A percentile compares a stretch with the other conserved stretches of the same genome.
Conservation (phyloP, 2,329 filamentous ascomycete genomes). For the Penicillium sp. region DNA sequence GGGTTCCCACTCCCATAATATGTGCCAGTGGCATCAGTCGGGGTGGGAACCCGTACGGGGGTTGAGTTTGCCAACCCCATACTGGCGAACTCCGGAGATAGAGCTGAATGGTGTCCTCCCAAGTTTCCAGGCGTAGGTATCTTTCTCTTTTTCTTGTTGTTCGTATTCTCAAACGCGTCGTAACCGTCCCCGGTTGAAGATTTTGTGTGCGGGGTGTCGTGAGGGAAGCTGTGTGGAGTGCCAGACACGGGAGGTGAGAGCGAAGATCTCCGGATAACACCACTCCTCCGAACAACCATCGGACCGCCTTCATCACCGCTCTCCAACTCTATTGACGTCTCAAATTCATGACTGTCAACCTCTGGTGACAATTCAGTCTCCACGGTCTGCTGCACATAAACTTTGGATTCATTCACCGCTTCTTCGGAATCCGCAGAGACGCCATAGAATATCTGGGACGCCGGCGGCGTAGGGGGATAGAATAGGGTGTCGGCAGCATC, state of each 20-base stretch:
- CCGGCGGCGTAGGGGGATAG: slow-evolving; percentile 72
- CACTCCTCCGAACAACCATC: slow-evolving; percentile 44
- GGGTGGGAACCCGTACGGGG: slow-evolving; percentile 44
- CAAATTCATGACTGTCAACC: slow-evolving; percentile 47
- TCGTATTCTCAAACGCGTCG: slow-evolving; percentile 96
- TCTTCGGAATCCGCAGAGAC: slow-evolving; percentile 60
- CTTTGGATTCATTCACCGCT: slow-evolving; percentile 49
- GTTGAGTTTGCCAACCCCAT: slow-evolving; percentile 57
- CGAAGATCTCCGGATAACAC: slow-evolving; percentile 42
- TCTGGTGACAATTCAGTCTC: slow-evolving; percentile 42
- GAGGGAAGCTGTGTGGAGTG: slow-evolving; percentile 1
- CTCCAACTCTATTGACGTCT: slow-evolving; percentile 57
- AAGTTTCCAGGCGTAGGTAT: slow-evolving; percentile 84
- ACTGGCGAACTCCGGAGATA: slow-evolving; percentile 64
- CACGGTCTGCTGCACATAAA: slow-evolving; percentile 48
- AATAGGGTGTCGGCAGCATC: slow-evolving; percentile 79
- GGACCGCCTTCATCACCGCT: slow-evolving; percentile 61
- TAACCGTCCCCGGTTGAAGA: slow-evolving; percentile 80
- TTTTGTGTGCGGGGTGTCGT: slow-evolving; percentile 27
- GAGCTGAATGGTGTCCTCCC: slow-evolving; percentile 56
- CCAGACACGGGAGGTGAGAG: slow-evolving; percentile 29
- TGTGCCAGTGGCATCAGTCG: slow-evolving; percentile 50
- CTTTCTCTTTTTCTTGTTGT: slow-evolving; percentile 99
- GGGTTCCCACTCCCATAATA: slow-evolving; percentile 59
- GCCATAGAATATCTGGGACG: slow-evolving; percentile 74